Conservation (phyloP, 148 eudicot genomes). For the Cornus controversa region DNA sequence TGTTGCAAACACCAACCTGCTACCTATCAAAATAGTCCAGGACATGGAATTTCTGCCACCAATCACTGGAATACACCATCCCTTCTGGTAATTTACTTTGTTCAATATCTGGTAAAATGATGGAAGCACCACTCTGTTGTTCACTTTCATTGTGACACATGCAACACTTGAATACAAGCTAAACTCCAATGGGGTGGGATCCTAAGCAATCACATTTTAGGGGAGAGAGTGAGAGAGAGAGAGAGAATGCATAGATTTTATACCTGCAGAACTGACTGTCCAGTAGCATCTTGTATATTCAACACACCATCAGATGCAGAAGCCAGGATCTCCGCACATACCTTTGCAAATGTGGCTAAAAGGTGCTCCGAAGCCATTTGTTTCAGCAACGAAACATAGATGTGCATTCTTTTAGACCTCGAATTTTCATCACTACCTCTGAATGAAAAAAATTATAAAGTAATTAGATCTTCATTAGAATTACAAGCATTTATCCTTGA, state of each 20-base stretch:
- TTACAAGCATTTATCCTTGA: neutral
- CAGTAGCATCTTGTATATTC: slow-evolving; percentile 61
- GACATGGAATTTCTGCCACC: neutral
- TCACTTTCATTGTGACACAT: neutral
- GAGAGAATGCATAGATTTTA: neutral
- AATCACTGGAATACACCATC: neutral
- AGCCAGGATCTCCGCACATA: slow-evolving; percentile 96
- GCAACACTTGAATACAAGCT: neutral
- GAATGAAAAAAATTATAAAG: neutral
- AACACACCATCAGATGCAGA: slow-evolving; percentile 89
- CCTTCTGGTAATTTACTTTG: neutral
- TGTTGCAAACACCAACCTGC: neutral
- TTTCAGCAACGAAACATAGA: slow-evolving; percentile 77
- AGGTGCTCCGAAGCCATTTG: slow-evolving; percentile 99
- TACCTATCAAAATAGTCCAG: neutral
- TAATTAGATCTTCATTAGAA: neutral
- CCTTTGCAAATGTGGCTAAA: slow-evolving; percentile 89
- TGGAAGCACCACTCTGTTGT: neutral
- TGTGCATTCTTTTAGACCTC: slow-evolving; percentile 84
- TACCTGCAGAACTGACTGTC: slow-evolving; percentile 93
- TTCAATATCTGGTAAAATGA: neutral
- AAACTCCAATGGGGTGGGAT: neutral
- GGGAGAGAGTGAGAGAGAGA: neutral
- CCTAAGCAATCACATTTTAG: too few relatives aligned
- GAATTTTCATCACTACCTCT: slow-evolving; percentile 84